These are phyloP conservation scores for Skeletonema tropicum DNA, from an alignment of 108 stramenopile species.

Conservation along the genomic window DNA sequence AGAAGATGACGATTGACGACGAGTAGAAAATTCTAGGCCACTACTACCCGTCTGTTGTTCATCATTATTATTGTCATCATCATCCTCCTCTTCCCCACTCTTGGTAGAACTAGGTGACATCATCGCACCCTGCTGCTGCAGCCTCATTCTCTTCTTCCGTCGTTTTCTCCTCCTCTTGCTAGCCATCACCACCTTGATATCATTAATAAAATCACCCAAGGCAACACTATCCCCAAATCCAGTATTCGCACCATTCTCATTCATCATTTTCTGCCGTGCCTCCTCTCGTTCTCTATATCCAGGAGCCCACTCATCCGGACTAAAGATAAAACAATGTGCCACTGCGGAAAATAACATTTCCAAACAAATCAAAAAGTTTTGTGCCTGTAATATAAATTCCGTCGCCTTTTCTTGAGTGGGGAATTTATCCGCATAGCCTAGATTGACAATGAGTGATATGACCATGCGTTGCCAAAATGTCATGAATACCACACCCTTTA, in stretches of 20 bases:
- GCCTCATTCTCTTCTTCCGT: conserved; percentile 20
- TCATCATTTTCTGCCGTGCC: conserved; percentile 16
- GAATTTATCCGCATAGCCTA: conserved; percentile 32
- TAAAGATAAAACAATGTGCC: conserved; percentile 90
- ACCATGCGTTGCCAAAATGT: conserved; percentile 90
- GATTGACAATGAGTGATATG: conserved; percentile 58
- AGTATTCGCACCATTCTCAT: conserved; percentile 12
- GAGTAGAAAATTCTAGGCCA: conserved; percentile 7
- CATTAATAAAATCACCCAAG: conserved; percentile 71
- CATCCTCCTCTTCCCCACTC: conserved; percentile 1
- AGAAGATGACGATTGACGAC: not conserved
- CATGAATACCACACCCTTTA: conserved; percentile 92
- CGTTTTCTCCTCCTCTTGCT: conserved; percentile 23
- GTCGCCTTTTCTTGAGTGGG: conserved; percentile 46
- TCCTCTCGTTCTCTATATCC: conserved; percentile 66
- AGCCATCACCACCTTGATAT: conserved; percentile 60
- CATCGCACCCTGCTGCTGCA: conserved; percentile 2
- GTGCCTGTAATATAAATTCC: conserved; percentile 57
- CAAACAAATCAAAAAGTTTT: conserved; percentile 89
- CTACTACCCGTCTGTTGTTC: not conserved
- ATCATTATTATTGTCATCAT: not conserved
- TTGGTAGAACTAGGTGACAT: conserved; percentile 17
- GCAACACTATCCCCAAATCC: conserved; percentile 59
- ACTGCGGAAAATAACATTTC: conserved; percentile 90
- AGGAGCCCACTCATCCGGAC: conserved; percentile 84